Percentiles rank a stretch among this genome's conserved stretches.
phyloP scores from a whole-genome alignment of 2,329 filamentous ascomycete genomes.

The Diaporthe sp. region DNA sequence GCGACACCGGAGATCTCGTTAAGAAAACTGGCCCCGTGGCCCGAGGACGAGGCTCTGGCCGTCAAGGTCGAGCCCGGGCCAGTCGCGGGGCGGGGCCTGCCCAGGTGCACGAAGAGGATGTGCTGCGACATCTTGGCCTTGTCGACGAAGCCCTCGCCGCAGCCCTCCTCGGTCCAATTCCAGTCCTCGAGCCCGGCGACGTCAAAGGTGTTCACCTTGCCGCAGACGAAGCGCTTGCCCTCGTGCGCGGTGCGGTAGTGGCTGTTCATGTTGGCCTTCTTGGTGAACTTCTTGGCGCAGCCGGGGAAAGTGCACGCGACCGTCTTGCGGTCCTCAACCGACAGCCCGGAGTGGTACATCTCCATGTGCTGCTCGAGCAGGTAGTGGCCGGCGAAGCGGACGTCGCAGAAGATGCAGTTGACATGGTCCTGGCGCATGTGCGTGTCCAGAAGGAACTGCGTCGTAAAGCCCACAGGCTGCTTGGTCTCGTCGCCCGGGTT shows the following conservation, averaged over 20 bases:
- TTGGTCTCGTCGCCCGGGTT: conserved; percentile 56
- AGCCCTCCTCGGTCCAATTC: conserved; percentile 74
- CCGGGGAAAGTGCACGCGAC: conserved; percentile 76
- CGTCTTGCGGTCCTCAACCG: conserved; percentile 74
- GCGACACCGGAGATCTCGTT: conserved; percentile 60
- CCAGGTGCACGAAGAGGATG: conserved; percentile 84
- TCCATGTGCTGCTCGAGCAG: conserved; percentile 85
- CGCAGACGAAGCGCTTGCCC: conserved; percentile 84
- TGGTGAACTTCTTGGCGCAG: conserved; percentile 85
- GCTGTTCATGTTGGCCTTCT: conserved; percentile 84
- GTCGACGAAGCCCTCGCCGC: conserved; percentile 80
- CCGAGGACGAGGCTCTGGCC: not conserved
- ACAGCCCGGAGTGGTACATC: conserved; percentile 76
- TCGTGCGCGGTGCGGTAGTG: conserved; percentile 86
- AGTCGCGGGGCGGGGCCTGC: conserved; percentile 60
- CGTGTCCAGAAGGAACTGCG: conserved; percentile 76
- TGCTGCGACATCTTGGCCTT: conserved; percentile 88
- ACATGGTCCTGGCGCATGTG: conserved; percentile 83
- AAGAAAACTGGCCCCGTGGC: conserved; percentile 51
- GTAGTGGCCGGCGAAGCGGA: conserved; percentile 75
- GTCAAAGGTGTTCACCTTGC: conserved; percentile 72
- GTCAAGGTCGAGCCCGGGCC: conserved; percentile 17
- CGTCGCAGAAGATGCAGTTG: conserved; percentile 81
- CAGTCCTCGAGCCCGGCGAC: conserved; percentile 73
- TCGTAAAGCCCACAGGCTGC: conserved; percentile 74